Conservation (phyloP, 2,329 filamentous ascomycete genomes). For the Thelonectria olida region DNA sequence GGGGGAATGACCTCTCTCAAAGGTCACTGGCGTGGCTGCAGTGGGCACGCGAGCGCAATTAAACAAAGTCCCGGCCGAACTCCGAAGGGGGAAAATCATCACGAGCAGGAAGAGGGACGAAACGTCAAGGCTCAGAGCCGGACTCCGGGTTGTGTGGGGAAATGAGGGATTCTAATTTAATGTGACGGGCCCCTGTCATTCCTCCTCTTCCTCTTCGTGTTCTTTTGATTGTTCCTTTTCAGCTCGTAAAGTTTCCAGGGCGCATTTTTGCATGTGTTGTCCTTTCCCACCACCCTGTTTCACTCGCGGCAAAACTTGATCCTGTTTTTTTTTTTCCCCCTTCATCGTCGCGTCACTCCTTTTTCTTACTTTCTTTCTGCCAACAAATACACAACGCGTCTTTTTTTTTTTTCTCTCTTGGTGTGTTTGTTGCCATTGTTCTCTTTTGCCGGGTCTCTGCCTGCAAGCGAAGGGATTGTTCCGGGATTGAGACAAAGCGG, state of each 20-base stretch:
- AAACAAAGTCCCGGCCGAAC: neutral
- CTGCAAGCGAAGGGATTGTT: conserved; percentile 11
- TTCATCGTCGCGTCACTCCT: neutral
- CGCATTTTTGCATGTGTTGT: neutral
- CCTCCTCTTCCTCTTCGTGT: neutral
- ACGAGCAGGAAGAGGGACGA: neutral
- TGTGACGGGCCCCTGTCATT: neutral
- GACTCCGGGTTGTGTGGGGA: neutral
- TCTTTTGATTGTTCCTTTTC: neutral
- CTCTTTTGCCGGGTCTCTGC: neutral
- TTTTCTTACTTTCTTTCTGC: neutral
- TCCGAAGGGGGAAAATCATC: neutral
- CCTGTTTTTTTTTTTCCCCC: neutral
- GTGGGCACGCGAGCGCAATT: neutral
- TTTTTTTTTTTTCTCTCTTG: neutral
- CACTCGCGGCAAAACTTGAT: neutral
- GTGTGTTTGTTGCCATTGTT: neutral
- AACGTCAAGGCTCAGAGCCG: no score
- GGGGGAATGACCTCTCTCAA: neutral
- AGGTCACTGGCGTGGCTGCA: neutral
- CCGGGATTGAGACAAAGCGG: conserved; percentile 23
- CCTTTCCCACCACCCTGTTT: neutral
- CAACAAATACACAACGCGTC: neutral
- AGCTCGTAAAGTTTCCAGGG: neutral
- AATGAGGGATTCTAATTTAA: no score